Percentiles rank a stretch among this genome's conserved stretches.
Evolutionary conservation across 148 eudicot species (phyloP).

Genomic region (Vaccinium vitisidaea): DNA sequence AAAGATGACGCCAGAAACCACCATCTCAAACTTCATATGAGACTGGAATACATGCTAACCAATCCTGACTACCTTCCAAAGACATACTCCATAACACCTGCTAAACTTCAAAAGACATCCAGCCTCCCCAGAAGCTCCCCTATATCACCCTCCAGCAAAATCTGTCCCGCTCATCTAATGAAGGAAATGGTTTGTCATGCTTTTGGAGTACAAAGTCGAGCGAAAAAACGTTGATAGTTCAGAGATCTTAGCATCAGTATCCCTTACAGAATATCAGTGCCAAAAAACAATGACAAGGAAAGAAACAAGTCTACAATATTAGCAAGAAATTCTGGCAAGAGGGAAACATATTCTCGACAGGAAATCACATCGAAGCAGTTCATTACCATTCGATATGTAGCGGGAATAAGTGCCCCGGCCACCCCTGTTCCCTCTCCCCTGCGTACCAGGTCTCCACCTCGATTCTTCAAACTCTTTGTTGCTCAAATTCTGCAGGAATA

Average conservation of each 20-base stretch:
- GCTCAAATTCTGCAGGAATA: constrained; percentile 32
- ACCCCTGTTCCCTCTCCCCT: constrained; percentile 51
- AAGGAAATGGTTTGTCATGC: not conserved
- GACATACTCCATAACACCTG: not conserved
- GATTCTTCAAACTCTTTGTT: constrained; percentile 42
- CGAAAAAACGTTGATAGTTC: not conserved
- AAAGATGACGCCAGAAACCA: not conserved
- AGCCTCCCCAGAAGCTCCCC: not conserved
- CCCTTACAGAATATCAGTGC: not conserved
- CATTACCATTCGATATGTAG: constrained; percentile 36
- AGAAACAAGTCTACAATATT: not conserved
- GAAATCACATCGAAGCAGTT: not conserved
- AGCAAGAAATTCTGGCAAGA: not conserved
- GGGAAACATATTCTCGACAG: not conserved
- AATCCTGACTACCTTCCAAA: not conserved
- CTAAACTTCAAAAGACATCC: not conserved
- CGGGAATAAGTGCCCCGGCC: constrained; percentile 52
- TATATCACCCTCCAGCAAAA: no score
- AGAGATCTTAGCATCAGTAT: not conserved
- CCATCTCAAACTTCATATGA: not conserved
- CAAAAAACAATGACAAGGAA: not conserved
- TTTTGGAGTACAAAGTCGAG: not conserved
- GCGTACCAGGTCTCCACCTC: constrained; percentile 46
- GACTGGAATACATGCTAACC: not conserved
- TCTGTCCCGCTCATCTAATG: not conserved